phyloP scores from a whole-genome alignment of 129 eudicot species.

The Ambrosia trifida region DNA sequence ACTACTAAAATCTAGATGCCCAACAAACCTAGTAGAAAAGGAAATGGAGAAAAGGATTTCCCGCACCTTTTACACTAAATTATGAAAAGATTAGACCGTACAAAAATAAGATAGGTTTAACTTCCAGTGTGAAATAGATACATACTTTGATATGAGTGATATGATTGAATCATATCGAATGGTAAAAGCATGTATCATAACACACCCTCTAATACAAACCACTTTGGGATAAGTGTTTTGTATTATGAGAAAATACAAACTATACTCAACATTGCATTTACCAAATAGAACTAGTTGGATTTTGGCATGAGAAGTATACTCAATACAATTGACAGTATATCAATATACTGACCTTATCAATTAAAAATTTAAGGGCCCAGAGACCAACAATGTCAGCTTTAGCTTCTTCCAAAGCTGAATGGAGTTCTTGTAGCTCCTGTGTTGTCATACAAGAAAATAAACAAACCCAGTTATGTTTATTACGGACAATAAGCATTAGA shows the following conservation, averaged over 20 bases:
- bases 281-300: background rate
- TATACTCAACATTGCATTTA: background rate
- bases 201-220: background rate
- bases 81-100: background rate
- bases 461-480: conserved; percentile 3
- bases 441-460: conserved; percentile 23
- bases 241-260: background rate
- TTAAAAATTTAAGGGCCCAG: conserved; percentile 91
- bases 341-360: conserved; percentile 54
- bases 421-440: conserved; percentile 95
- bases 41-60: no score
- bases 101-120: background rate
- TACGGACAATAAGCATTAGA: conserved; percentile 15
- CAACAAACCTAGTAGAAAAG: background rate
- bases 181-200: background rate
- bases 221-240: background rate
- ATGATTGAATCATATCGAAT: conserved; percentile 7
- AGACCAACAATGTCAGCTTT: conserved; percentile 99
- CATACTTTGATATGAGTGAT: background rate
- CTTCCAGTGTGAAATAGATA: background rate
- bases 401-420: conserved; percentile 96
- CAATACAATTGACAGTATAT: background rate
- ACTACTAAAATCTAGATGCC: background rate
- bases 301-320: background rate
- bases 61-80: background rate